Percentiles rank a stretch among this genome's conserved stretches.
These are phyloP conservation scores for Penicillium paneum DNA, from an alignment of 2,329 filamentous ascomycete species.

Conservation along the genomic window DNA sequence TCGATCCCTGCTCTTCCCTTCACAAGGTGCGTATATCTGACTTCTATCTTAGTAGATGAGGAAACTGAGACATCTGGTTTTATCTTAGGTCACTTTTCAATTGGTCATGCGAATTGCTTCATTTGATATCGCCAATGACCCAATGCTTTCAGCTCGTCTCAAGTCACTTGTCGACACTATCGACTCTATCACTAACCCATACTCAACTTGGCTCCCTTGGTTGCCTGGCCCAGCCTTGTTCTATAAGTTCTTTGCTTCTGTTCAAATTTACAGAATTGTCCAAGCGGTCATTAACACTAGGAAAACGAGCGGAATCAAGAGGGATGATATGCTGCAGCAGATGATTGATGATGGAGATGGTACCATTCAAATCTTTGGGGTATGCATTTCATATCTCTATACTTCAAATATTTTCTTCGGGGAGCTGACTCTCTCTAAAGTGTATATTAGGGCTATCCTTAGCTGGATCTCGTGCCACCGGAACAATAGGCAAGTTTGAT, in stretches of 20 bases:
- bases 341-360: slow-evolving; percentile 10
- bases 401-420: not conserved
- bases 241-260: not conserved
- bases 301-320: not conserved
- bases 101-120: slow-evolving; percentile 6
- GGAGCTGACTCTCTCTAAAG: not conserved
- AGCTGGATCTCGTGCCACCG: slow-evolving; percentile 4
- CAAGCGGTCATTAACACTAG: not conserved
- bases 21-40: slow-evolving; percentile 1
- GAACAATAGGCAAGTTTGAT: slow-evolving; percentile 1
- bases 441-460: slow-evolving; percentile 1
- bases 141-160: slow-evolving; percentile 2
- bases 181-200: slow-evolving; percentile 5
- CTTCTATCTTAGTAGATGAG: no score
- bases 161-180: slow-evolving; percentile 4
- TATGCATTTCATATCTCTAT: not conserved
- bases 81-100: slow-evolving; percentile 3
- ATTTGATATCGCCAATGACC: slow-evolving; percentile 7
- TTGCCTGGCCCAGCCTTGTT: not conserved
- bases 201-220: slow-evolving; percentile 3
- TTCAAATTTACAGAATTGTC: not conserved
- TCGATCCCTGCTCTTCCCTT: slow-evolving; percentile 9
- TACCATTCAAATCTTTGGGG: slow-evolving; percentile 1
- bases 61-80: not conserved
- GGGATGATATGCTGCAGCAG: slow-evolving; percentile 6